Percentiles rank a stretch among this genome's conserved stretches.
These are phyloP conservation scores for Coniochaeta hoffmannii DNA, from an alignment of 2,329 filamentous ascomycete genomes.

Conservation along the genomic window DNA sequence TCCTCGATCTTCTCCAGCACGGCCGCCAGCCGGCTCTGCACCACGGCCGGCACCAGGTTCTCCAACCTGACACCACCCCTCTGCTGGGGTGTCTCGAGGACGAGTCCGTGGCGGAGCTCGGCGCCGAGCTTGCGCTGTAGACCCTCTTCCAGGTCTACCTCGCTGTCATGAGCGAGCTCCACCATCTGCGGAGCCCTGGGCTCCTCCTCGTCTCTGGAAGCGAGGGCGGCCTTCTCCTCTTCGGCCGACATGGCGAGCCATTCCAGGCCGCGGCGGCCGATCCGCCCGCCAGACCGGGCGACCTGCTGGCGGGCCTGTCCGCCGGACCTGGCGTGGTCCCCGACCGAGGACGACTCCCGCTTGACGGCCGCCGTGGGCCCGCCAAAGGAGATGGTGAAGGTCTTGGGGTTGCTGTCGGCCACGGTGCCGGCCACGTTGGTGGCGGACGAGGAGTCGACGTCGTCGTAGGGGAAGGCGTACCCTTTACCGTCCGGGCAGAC, in stretches of 20 bases:
- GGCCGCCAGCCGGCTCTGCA: not conserved
- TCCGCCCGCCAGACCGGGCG: not conserved
- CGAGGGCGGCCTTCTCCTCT: constrained; percentile 6
- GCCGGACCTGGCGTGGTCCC: constrained; percentile 4
- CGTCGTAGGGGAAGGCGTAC: constrained; percentile 67
- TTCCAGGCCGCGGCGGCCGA: constrained; percentile 4
- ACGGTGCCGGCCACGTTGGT: constrained; percentile 57
- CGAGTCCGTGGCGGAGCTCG: not conserved
- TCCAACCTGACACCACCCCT: not conserved
- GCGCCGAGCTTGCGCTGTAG: constrained; percentile 4
- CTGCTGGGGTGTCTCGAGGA: not conserved
- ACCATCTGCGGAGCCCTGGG: not conserved
- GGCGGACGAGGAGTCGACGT: constrained; percentile 49
- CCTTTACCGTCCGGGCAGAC: constrained; percentile 51
- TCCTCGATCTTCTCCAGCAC: constrained; percentile 5
- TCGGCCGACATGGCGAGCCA: constrained; percentile 5
- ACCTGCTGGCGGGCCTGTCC: constrained; percentile 2
- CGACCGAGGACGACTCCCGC: not conserved
- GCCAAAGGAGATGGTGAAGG: constrained; percentile 51
- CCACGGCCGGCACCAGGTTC: not conserved
- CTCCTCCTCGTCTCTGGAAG: not conserved
- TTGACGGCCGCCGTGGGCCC: constrained; percentile 18
- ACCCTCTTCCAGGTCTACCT: constrained; percentile 10
- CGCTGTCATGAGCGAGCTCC: constrained; percentile 2
- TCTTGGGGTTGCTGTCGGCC: constrained; percentile 44